These are phyloP conservation scores for Trichothecium roseum DNA, from an alignment of 2,329 filamentous ascomycete genomes.

Conservation along the genomic window DNA sequence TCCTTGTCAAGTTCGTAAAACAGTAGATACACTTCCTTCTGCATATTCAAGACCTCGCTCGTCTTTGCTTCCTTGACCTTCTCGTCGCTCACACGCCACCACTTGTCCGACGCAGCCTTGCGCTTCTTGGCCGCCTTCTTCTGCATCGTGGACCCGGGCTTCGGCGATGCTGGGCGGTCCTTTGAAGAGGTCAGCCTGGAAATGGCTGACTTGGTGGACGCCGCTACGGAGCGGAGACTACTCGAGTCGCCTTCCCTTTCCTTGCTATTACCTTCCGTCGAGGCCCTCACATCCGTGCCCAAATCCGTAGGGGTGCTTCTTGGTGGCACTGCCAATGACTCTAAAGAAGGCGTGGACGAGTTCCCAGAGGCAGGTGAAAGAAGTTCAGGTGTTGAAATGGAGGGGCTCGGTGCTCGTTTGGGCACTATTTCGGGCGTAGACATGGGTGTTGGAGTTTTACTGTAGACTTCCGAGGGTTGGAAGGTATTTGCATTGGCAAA, in stretches of 20 bases:
- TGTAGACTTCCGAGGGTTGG: constrained; percentile 64
- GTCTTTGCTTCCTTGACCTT: constrained; percentile 94
- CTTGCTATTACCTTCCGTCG: constrained; percentile 16
- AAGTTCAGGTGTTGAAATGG: constrained; percentile 37
- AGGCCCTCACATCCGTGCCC: constrained; percentile 2
- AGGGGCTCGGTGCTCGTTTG: constrained; percentile 26
- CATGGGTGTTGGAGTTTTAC: constrained; percentile 44
- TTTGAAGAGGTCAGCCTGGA: constrained; percentile 34
- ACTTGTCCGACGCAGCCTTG: constrained; percentile 53
- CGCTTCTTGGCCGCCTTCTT: constrained; percentile 40
- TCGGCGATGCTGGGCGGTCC: constrained; percentile 9
- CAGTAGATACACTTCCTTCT: constrained; percentile 87
- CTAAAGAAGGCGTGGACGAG: constrained; percentile 26
- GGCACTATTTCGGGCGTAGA: constrained; percentile 36
- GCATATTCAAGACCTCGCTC: constrained; percentile 81
- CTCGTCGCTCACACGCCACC: constrained; percentile 98
- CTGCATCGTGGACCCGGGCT: background rate
- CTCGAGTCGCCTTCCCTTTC: constrained; percentile 36
- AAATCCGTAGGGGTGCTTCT: constrained; percentile 18
- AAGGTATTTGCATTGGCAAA: constrained; percentile 78
- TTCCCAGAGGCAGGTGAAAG: constrained; percentile 25
- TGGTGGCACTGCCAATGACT: constrained; percentile 17
- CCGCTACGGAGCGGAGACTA: constrained; percentile 46
- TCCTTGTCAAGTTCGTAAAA: constrained; percentile 86
- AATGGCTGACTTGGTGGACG: constrained; percentile 43